These are phyloP conservation scores for Apiotrichum veenhuisii DNA, from an alignment of 1,284 basidiomycete genomes.

Conservation along the genomic window DNA sequence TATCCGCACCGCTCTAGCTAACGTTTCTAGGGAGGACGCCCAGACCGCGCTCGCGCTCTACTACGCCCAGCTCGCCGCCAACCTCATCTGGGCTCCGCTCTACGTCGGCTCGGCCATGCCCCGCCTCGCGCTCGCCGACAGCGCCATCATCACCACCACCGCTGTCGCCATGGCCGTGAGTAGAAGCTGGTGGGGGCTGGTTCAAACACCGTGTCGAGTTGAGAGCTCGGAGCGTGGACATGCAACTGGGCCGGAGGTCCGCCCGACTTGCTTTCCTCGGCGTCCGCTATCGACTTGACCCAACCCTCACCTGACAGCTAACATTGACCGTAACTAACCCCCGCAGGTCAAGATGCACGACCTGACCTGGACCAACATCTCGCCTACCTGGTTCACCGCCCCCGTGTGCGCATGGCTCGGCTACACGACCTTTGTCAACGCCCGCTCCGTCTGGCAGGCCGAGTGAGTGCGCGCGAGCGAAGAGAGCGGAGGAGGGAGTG, in stretches of 20 bases:
- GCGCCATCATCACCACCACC: conserved; percentile 59
- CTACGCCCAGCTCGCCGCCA: conserved; percentile 66
- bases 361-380: conserved; percentile 52
- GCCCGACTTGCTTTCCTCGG: too few species aligned
- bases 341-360: conserved; percentile 55
- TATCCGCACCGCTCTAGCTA: not conserved
- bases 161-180: conserved; percentile 63
- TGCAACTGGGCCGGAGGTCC: not conserved
- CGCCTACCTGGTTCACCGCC: conserved; percentile 58
- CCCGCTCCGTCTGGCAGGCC: conserved; percentile 50
- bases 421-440: conserved; percentile 64
- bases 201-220: not conserved
- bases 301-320: too few species aligned
- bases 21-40: conserved; percentile 52
- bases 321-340: not conserved
- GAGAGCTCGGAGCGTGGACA: not conserved
- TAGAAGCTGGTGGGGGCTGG: too few species aligned
- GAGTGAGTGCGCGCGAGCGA: conserved; percentile 8
- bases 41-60: conserved; percentile 61
- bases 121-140: conserved; percentile 61
- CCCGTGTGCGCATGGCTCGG: conserved; percentile 58
- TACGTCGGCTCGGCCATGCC: conserved; percentile 58
- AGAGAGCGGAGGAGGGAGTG: too few species aligned
- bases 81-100: conserved; percentile 66
- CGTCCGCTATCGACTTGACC: too few species aligned